phyloP scores from a whole-genome alignment of 169 alveolate genomes.

The Prorocentrum cordatum region DNA sequence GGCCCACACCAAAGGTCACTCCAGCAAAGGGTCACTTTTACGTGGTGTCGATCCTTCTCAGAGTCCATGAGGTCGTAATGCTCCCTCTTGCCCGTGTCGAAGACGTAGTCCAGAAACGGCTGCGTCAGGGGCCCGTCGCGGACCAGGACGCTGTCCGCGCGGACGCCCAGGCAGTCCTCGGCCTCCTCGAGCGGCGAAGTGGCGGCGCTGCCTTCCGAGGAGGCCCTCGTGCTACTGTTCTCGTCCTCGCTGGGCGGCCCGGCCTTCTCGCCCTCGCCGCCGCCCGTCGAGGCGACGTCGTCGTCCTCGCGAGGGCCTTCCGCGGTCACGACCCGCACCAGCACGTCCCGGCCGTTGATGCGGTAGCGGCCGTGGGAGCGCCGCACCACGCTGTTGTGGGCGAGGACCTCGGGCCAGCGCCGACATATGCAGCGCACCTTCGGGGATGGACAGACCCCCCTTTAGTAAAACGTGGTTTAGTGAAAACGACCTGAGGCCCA shows the following conservation, averaged over 20 bases:
- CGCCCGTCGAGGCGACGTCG: background rate
- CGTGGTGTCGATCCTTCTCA: too few species aligned
- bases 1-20: too few species aligned
- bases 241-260: background rate
- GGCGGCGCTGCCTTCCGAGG: background rate
- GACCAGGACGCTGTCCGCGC: too few species aligned
- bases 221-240: background rate
- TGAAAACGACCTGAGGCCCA: too few species aligned
- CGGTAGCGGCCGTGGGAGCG: conserved; percentile 45
- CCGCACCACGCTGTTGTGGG: conserved; percentile 10
- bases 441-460: too few species aligned
- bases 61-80: too few species aligned
- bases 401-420: too few species aligned
- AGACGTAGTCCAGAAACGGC: conserved; percentile 50
- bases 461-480: too few species aligned
- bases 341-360: conserved; percentile 50
- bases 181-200: background rate
- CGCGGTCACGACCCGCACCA: background rate
- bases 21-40: too few species aligned
- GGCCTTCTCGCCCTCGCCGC: background rate
- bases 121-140: conserved; percentile 48
- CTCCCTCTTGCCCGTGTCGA: conserved; percentile 37
- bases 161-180: too few species aligned
- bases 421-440: too few species aligned
- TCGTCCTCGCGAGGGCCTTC: conserved; percentile 5